Evolutionary conservation across 352 stramenopile genomes (phyloP), one percentile per base, ranked within the genome.

Genomic region (Elongisporangium undulatum): DNA sequence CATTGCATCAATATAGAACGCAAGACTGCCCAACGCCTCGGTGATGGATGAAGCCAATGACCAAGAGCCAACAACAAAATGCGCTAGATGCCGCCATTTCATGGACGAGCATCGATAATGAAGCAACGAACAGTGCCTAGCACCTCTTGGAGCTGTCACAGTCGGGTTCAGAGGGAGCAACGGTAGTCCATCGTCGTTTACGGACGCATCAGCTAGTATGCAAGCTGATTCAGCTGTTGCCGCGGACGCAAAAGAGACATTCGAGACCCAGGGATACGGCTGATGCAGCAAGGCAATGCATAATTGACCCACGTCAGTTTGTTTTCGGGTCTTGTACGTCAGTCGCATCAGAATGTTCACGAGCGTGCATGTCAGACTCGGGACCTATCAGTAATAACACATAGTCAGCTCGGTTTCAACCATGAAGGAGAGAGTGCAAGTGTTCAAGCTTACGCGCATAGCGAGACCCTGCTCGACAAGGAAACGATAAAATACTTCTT

Each of bases 41-140:
- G 60, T 59, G 21, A 70, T 55, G 29, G 63, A 77, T 19, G 64
- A 51, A 7, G 72, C 64, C 22, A 79, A 75, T 13, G 72, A 56
- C 81, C 81, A 93, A 2, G 67, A 79, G 1, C 81, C 81, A 39
- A 90, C 78, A 20, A 84, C 60, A 7, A 89, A 64, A 62, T 83
- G 84, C 7, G 70, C 54, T 19, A 89, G 62, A 62, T 89, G 75
- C 5, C 64, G 66, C 75, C 73, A 85, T 56, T 74, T 80, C 6
- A 67, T 22, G 2, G 69, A 75, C 12, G 51, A 38, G 24, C 71
- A 87, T 24, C 75, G 75, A 22, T 85, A 85, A 29, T 65, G 83
- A 16, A 61, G 59, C 51, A 87, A 54, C 8, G 77, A 83, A 24
- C 68, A 80, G 22, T 67, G 49, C 15, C 56, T 56, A 0, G 66